phyloP scores from a whole-genome alignment of 257 asterid species.

The Solanum dulcamara region DNA sequence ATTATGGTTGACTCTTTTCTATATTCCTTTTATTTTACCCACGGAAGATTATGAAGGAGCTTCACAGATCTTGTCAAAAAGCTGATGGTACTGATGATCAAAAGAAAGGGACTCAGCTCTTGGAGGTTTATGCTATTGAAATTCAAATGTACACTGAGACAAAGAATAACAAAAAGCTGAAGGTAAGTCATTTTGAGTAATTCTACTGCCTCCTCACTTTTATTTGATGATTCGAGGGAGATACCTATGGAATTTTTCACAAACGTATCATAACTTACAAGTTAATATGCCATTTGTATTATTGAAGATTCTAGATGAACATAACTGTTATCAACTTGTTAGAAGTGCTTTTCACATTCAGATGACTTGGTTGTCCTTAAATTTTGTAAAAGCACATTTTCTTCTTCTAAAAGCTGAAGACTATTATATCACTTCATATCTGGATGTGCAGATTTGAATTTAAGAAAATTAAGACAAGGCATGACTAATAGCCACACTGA shows the following conservation, averaged over 20 bases:
- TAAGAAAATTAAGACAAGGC: not conserved
- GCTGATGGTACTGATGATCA: conserved; percentile 97
- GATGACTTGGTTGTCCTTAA: not conserved
- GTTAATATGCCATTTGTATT: not conserved
- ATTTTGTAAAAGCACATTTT: not conserved
- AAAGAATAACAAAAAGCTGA: conserved; percentile 88
- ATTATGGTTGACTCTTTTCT: not conserved
- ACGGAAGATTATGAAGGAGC: conserved; percentile 78
- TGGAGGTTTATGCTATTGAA: conserved; percentile 97
- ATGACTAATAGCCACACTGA: not conserved
- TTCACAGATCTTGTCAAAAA: conserved; percentile 90
- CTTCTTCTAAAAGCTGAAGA: not conserved
- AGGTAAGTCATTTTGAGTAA: conserved; percentile 31
- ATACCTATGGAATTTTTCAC: not conserved
- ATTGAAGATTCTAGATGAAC: not conserved
- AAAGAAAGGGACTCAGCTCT: conserved; percentile 90
- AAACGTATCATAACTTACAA: not conserved
- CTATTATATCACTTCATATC: not conserved
- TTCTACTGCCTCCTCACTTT: not conserved
- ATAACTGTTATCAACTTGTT: not conserved
- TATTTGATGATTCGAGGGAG: not conserved
- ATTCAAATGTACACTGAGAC: conserved; percentile 97
- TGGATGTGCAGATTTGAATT: not conserved
- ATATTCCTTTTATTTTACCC: not conserved
- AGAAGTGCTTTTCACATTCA: not conserved